Evolutionary conservation across 2,329 filamentous ascomycete genomes (phyloP), one percentile per base, ranked within the genome.

Genomic region (Cercospora sp.): DNA sequence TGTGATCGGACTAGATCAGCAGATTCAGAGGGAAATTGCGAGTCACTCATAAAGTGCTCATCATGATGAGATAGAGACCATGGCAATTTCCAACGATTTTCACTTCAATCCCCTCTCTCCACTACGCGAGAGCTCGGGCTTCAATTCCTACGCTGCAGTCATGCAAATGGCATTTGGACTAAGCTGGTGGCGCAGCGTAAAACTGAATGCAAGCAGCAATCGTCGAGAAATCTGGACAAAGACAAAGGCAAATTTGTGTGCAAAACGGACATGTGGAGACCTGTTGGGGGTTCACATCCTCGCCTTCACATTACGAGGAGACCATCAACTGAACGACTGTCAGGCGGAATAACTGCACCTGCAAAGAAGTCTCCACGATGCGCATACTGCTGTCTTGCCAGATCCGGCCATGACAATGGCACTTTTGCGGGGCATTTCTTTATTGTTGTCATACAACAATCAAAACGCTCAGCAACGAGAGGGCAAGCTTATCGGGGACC

Each of bases 1-100:
- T 4, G 64, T 71, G 26, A 68, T 75, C 36, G 70, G 72, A 13
- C 18, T 71, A 62, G 70, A 73, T 20, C 57, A 66, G n/a, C 60
- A 67, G 55, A 55, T 67, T 23, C 31, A 67, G 60, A 63, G 64
- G 10, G 55, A 59, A 8, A 5, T 36, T 6, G 31, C 55, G 28
- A 36, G 55, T 0, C 55, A 36, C 26, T 55, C 48, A 1, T 55
- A 55, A 26, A 12, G 10, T 23, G 18, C 5, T 26, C 18, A n/a
- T 55, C 6, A 26, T 5, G 3, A 26, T 55, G 13, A 16, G 26
- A 16, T n/a, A 28, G 23, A 26, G 1, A 16, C 13, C 23, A 30
- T 7, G 3, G 45, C 20, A 23, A 28, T n/a, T 2, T 8, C 2
- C 5, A 26, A 55, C 16, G 48, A 1, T 8, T 8, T 16, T 26